Evolutionary conservation across 164 flowering plant genomes (phyloP), one percentile per base, ranked within the genome.

Genomic region (Magnolia changhungtana): DNA sequence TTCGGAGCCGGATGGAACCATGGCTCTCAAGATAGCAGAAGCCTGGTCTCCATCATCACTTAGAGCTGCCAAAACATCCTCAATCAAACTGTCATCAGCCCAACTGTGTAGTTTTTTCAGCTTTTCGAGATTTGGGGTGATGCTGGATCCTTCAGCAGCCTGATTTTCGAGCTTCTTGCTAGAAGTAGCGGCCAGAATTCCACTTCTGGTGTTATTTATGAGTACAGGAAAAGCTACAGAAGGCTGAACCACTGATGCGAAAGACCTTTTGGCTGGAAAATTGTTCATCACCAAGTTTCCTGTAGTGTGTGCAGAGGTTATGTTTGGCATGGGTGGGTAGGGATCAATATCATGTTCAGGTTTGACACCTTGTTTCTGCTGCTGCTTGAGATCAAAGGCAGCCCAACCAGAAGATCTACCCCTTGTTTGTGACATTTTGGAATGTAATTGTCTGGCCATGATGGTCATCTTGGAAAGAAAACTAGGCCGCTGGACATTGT

Each of bases 371-470:
- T 84, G 87, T 58, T 79, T 77, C 67, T 87, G 84, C 16, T 81
- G 82, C 73, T 87, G 89, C 80, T 86, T 84, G 50, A 66, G 81
- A 76, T 85, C 86, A 84, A 90, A 88, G 24, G 95, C 91, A 76
- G 97, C 87, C 97, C 97, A 93, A 78, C 97, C 95, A 77, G 86
- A 37, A 67, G 89, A 82, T 79, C 82, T 86, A 45, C 81, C 85
- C 65, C 78, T 82, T 23, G 72, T 58, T 75, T 61, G 7, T 1
- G 88, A 80, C 85, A 84, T 85, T 80, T 86, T 85, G 50, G 71
- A 64, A 23, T 74, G 37, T 55, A 63, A 67, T 66, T 77, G 68
- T 61, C 67, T 63, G 1, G 72, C 59, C 59, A 76, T 61, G 55
- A 68, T 19, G 52, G 73, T 72, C 75, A 73, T 69, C 51, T 69